Evolutionary conservation across 208 protist genomes (phyloP), one percentile per base, ranked within the genome.

Genomic region (Wallacemonas sp.): DNA sequence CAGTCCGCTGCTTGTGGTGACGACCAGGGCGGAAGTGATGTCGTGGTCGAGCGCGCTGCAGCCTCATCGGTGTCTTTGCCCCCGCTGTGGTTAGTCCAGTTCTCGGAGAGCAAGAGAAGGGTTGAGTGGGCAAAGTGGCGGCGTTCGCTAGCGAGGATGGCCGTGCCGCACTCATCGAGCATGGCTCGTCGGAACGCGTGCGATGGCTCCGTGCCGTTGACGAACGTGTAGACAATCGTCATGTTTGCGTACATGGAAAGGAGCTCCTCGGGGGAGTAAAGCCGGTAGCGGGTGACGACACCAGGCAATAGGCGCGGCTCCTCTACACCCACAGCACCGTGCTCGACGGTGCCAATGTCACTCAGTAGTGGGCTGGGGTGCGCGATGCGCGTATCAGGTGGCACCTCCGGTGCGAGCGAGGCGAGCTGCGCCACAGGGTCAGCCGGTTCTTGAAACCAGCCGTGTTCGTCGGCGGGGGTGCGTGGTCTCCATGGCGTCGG

Each of bases 201-300:
- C 15, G 82, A 68, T 2, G 65, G 73, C 54, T 98, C 97, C 15
- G 53, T 87, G 17, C 96, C 96, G 74, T 99, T 98, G 15, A 98
- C 95, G 82, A 97, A 98, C 9, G 92, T 98, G 76, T 98, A 99
- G 10, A 99, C 78, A 30, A 98, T 72, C 61, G 97, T 92, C 42
- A 98, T 87, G 45, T 76, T 33, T 6, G 32, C 50, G 53, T 76
- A 79, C 34, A 24, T 15, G 19, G 52, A 36, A 9, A 73, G 52
- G 32, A 81, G 57, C 61, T 81, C 79, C 3, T 42, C 67, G 0
- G 58, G 29, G 29, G 78, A 80, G 68, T 74, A 79, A 10, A 50
- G 68, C 41, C 69, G 71, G 19, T 68, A 55, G 15, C 30, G 38
- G 15, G 68, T 59, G 24, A 45, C 36, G 19, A 86, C 59, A 9